Conservation (phyloP, 202 grass and related monocot genomes). For the Setaria italica region DNA sequence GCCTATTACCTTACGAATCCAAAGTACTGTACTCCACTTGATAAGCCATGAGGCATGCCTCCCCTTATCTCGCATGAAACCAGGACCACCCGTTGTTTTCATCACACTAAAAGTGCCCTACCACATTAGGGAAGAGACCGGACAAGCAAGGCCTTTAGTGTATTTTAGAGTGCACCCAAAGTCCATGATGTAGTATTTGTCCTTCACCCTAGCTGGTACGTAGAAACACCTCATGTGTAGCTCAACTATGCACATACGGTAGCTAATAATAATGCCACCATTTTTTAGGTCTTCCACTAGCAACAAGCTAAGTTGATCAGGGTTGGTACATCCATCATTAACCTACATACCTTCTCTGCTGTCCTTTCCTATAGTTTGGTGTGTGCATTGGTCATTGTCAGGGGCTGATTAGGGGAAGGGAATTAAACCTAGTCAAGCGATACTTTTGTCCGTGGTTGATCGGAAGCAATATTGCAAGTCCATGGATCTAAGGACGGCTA, state of each 20-base stretch:
- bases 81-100: conserved; percentile 15
- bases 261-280: neutral
- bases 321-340: neutral
- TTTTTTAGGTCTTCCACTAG: neutral
- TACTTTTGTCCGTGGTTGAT: conserved; percentile 36
- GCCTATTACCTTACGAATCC: conserved; percentile 25
- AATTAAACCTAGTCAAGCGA: conserved; percentile 43
- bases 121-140: neutral
- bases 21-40: neutral
- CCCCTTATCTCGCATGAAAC: conserved; percentile 9
- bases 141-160: neutral
- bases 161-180: conserved; percentile 41
- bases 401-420: neutral
- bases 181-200: conserved; percentile 2
- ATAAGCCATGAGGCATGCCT: neutral
- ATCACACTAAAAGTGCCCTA: neutral
- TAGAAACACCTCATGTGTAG: neutral
- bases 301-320: neutral
- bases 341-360: neutral
- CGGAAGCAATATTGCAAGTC: neutral
- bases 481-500: neutral
- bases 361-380: conserved; percentile 12
- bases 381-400: conserved; percentile 13
- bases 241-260: neutral
- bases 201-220: neutral